Base-by-base conservation (phyloP, 768 basidiomycete genomes). In the Stropharia rugosoannulata region DNA sequence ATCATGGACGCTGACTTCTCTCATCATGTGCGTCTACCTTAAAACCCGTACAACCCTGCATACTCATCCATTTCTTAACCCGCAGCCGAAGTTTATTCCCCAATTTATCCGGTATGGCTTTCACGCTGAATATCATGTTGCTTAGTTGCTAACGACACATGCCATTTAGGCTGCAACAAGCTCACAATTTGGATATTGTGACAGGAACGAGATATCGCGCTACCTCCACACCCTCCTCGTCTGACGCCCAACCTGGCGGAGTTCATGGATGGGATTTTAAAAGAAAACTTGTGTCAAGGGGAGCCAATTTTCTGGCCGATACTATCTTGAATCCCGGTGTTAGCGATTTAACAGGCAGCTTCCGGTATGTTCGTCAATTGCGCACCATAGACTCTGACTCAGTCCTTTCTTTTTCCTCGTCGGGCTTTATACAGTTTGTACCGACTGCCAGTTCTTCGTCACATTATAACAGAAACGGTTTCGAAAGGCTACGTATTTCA, bases 1-100 rank as follows among this genome's bases (percentile, higher is more conserved):
- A 95, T 96, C 68, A 96, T 96, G 94, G 94, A 96, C 64, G 94
- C 94, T 49, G 94, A 96, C 73, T 95, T 96, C 71, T 95, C 93
- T 5, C 94, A 96, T 66, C 94, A 96, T 62, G 93, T 93, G 73
- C 43, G 89, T 73, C 16, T 56, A 60, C 32, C 10, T 50, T 10
- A 11, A 22, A 22, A 19, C 18, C 5, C n/a, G 22, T 27, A 10
- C 7, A 13, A 37, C 16, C 8, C 47, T 13, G 5, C 10, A 3
- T 39, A 25, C 54, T 49, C 22, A 46, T 11, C 40, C 43, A 25
- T 35, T 32, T 8, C 40, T 25, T 22, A 29, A 22, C 41, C 32
- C 19, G 36, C 51, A 95, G 94, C 94, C 94, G 39, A 96, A 95
- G 73, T 96, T 95, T 69, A 95, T 96, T 54, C 93, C 92, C 4